Conservation (phyloP, 2,329 filamentous ascomycete species). For the Emericellopsis cladophorae region DNA sequence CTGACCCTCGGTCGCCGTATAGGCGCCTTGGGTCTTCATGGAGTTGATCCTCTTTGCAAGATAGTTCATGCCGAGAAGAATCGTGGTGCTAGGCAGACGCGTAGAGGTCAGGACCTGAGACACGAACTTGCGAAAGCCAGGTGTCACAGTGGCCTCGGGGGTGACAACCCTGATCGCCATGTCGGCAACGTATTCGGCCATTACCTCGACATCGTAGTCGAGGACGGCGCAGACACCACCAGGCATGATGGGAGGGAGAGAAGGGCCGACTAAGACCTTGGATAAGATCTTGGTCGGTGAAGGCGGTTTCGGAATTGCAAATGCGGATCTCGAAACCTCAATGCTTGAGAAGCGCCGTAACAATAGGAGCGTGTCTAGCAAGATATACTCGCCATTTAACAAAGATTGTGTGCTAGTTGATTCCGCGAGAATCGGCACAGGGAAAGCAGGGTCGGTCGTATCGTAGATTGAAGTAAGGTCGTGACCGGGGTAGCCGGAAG, state of each 20-base stretch:
- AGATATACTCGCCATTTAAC: conserved; percentile 20
- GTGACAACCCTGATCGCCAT: conserved; percentile 57
- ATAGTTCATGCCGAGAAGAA: conserved; percentile 82
- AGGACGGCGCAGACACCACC: conserved; percentile 88
- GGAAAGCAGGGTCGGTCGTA: too few relatives aligned
- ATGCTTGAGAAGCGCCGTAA: conserved; percentile 5
- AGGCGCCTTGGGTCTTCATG: conserved; percentile 43
- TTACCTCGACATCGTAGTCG: conserved; percentile 92
- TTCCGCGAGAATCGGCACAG: not conserved
- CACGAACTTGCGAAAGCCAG: conserved; percentile 83
- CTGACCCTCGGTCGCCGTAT: conserved; percentile 52
- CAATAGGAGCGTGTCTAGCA: conserved; percentile 6
- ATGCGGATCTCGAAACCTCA: conserved; percentile 3
- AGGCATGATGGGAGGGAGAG: conserved; percentile 36
- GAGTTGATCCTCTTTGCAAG: conserved; percentile 72
- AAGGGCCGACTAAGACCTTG: conserved; percentile 25
- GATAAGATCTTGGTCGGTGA: conserved; percentile 22
- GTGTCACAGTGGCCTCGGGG: conserved; percentile 41
- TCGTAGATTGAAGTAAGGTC: too few relatives aligned
- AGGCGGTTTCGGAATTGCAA: not conserved
- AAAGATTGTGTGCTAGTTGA: not conserved
- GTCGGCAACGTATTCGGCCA: conserved; percentile 90
- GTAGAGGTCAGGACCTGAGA: conserved; percentile 84
- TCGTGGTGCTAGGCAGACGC: conserved; percentile 79
- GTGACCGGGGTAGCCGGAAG: too few relatives aligned